Evolutionary conservation across 768 basidiomycete species (phyloP).

Genomic region (Suillus subluteus): DNA sequence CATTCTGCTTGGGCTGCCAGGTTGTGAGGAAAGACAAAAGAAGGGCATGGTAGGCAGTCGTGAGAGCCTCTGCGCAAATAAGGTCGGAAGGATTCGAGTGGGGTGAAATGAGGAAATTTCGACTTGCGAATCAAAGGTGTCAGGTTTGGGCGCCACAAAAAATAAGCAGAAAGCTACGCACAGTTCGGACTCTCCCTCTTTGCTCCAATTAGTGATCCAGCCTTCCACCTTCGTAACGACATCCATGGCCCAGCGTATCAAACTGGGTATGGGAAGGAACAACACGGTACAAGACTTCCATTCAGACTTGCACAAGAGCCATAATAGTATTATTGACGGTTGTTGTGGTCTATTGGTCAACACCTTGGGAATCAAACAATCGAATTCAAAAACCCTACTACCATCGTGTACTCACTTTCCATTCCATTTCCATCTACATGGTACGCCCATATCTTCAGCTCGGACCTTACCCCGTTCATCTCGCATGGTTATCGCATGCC

Average conservation of each 20-base stretch:
- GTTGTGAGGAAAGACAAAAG: slow-evolving; percentile 59
- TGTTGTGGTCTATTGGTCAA: slow-evolving; percentile 32
- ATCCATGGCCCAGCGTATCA: slow-evolving; percentile 50
- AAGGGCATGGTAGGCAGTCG: slow-evolving; percentile 71
- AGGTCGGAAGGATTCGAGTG: slow-evolving; percentile 64
- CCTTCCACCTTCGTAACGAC: slow-evolving; percentile 55
- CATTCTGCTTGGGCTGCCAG: slow-evolving; percentile 49
- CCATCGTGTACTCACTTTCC: background rate
- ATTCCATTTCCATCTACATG: background rate
- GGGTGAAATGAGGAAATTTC: slow-evolving; percentile 58
- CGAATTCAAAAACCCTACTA: background rate
- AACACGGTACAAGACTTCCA: slow-evolving; percentile 18
- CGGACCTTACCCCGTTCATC: background rate
- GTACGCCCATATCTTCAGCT: background rate
- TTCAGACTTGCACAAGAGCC: slow-evolving; percentile 18
- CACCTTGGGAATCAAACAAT: slow-evolving; percentile 5
- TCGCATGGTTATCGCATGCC: background rate
- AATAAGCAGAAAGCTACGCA: slow-evolving; percentile 33
- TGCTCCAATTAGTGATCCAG: slow-evolving; percentile 57
- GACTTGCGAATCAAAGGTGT: slow-evolving; percentile 44
- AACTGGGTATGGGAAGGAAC: slow-evolving; percentile 18
- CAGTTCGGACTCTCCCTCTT: slow-evolving; percentile 68
- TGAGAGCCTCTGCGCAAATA: slow-evolving; percentile 56
- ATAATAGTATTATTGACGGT: slow-evolving; percentile 25
- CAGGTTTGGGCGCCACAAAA: slow-evolving; percentile 23